A percentile compares a stretch with the other conserved stretches of the same genome.
phyloP scores from a whole-genome alignment of 106 monocot species.

The Hemerocallis citrina region DNA sequence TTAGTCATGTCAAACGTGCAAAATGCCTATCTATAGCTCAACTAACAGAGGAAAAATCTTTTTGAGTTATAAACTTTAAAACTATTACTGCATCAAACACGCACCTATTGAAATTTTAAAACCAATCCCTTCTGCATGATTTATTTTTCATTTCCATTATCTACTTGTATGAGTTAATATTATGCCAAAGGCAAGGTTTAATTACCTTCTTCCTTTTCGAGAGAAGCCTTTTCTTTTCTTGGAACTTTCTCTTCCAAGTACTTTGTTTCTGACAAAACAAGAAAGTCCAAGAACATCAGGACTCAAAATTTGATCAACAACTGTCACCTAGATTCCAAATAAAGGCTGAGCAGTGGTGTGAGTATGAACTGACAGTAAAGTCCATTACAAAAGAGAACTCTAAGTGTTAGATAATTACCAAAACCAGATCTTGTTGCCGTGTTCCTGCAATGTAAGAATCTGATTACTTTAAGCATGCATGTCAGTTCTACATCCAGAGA shows the following conservation, averaged over 20 bases:
- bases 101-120: not conserved
- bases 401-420: constrained; percentile 7
- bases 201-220: constrained; percentile 53
- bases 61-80: not conserved
- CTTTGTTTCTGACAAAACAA: constrained; percentile 32
- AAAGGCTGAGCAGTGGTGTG: not conserved
- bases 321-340: not conserved
- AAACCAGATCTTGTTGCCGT: constrained; percentile 8
- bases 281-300: not conserved
- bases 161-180: not conserved
- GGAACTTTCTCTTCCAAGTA: constrained; percentile 17
- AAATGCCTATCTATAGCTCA: not conserved
- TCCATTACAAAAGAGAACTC: not conserved
- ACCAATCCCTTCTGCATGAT: not conserved
- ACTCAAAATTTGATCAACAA: not conserved
- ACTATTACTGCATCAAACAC: not conserved
- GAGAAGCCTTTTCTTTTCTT: constrained; percentile 31
- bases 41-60: not conserved
- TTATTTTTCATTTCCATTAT: not conserved
- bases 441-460: too few relatives aligned
- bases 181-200: not conserved
- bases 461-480: too few relatives aligned
- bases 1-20: not conserved
- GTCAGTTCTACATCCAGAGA: too few relatives aligned
- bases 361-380: not conserved